Base-by-base conservation (phyloP, 495 filamentous ascomycete species). In the Umbilicaria muhlenbergii region DNA sequence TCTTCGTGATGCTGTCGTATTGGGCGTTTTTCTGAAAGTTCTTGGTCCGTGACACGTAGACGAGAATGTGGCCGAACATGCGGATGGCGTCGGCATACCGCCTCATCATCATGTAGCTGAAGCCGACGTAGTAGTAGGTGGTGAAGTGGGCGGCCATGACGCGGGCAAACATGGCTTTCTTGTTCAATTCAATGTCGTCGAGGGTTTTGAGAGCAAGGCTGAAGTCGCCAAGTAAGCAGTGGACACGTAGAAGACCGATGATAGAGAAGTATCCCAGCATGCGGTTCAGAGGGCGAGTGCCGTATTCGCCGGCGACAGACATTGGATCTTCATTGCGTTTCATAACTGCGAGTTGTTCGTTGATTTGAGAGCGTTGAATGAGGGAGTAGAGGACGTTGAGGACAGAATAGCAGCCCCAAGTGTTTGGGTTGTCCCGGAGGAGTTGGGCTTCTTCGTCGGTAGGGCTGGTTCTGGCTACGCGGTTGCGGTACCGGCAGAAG, bases 21-120 rank as follows among this genome's bases (percentile, higher is more conserved):
- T 87, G 86, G n/a, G 36, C 50, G 33, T 74, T 73, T 79, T 98
- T 98, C 66, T 96, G 92, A 77, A 96, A 95, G 70, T 95, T 95
- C 81, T 98, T 98, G 56, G 91, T 98, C 49, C 91, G 78, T 39
- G 86, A 93, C 50, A 96, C 92, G 69, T 98, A 98, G 66, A 98
- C 83, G 60, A 98, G 75, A 64, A 98, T 98, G 73, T 98, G 91
- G 71, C 82, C 88, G 78, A 98, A 98, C 80, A 93, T 89, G 71
- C 89, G 86, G 66, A 96, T 94, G 62, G 91, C 91, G 60, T 98
- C 91, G 65, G 84, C 86, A 58, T 98, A 98, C 58, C 91, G 83
- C 63, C 89, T 86, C 84, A 95, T 88, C 91, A 98, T 98, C 91
- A 98, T 96, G 77, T 98, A 98, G 53, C 85, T 92, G 78, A 98